A percentile compares a stretch with the other conserved stretches of the same genome.
Conservation (phyloP, 352 stramenopile genomes). For the Aphanomyces cochlioides region DNA sequence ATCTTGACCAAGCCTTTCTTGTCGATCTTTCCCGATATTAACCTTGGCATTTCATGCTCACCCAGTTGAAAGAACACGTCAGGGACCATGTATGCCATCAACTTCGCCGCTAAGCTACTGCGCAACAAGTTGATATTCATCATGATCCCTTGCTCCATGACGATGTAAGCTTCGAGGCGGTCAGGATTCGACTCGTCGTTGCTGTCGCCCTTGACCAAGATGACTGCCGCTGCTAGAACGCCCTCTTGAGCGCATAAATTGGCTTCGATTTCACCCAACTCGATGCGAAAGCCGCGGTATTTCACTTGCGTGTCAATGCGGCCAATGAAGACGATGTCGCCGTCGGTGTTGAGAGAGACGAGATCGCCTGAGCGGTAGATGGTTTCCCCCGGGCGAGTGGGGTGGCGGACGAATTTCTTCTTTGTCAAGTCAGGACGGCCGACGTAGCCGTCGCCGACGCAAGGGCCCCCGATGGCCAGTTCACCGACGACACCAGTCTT, state of each 20-base stretch:
- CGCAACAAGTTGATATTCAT: background rate
- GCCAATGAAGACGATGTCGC: constrained; percentile 60
- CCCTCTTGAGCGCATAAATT: constrained; percentile 41
- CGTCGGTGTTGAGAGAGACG: constrained; percentile 50
- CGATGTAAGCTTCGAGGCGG: constrained; percentile 52
- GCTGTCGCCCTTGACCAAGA: constrained; percentile 34
- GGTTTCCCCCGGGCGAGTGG: background rate
- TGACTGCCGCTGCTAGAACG: constrained; percentile 49
- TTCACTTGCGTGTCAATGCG: constrained; percentile 77
- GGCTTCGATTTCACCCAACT: constrained; percentile 74
- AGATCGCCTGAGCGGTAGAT: constrained; percentile 69
- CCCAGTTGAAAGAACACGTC: background rate
- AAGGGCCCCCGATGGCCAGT: constrained; percentile 13
- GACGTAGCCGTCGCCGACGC: constrained; percentile 12
- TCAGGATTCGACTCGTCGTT: constrained; percentile 23
- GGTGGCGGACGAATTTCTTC: constrained; percentile 5
- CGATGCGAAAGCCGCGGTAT: constrained; percentile 73
- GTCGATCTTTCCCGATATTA: constrained; percentile 10
- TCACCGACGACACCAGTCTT: background rate
- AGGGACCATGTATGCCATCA: constrained; percentile 17
- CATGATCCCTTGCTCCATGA: constrained; percentile 31
- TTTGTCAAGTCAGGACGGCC: background rate
- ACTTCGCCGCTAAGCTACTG: background rate
- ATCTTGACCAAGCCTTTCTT: constrained; percentile 1
- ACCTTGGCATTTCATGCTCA: background rate